These are phyloP conservation scores for Cutaneotrichosporon sp. DNA, from an alignment of 1,284 basidiomycete species.

Conservation along the genomic window DNA sequence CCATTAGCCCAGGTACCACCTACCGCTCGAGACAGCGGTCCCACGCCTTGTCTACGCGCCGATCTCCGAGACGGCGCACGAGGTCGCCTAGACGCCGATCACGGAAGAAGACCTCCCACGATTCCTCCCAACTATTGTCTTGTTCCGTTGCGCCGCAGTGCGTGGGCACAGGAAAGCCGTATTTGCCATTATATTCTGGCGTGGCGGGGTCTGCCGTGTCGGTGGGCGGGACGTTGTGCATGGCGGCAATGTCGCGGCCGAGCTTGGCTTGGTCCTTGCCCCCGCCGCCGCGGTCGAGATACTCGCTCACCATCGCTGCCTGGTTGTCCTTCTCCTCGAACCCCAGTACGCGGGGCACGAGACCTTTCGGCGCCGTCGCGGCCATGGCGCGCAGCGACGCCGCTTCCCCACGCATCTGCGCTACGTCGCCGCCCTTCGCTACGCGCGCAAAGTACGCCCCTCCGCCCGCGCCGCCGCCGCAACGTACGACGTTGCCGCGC, in stretches of 20 bases:
- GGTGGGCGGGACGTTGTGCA: not conserved
- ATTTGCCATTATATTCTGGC: conserved; percentile 48
- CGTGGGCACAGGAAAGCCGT: conserved; percentile 70
- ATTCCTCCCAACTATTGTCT: conserved; percentile 69
- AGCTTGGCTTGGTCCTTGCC: not conserved
- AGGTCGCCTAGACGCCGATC: conserved; percentile 56
- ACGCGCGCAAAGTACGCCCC: conserved; percentile 28
- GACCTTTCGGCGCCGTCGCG: conserved; percentile 56
- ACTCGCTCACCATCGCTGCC: conserved; percentile 59
- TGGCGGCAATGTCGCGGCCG: not conserved
- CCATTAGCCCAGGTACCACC: conserved; percentile 30
- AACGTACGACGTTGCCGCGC: conserved; percentile 7
- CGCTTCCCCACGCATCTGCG: conserved; percentile 65
- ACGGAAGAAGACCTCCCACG: conserved; percentile 63
- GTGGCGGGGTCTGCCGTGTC: not conserved
- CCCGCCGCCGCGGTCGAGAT: not conserved
- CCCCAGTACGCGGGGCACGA: conserved; percentile 61
- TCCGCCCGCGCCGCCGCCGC: conserved; percentile 6
- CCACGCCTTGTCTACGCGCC: conserved; percentile 55
- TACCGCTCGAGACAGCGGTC: conserved; percentile 59
- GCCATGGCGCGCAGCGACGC: conserved; percentile 63
- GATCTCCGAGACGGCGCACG: conserved; percentile 52
- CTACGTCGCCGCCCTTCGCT: conserved; percentile 16
- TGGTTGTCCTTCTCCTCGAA: conserved; percentile 48
- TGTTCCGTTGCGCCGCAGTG: conserved; percentile 73